Conservation (phyloP, 768 basidiomycete genomes). For the Leccinum disarticulatum region DNA sequence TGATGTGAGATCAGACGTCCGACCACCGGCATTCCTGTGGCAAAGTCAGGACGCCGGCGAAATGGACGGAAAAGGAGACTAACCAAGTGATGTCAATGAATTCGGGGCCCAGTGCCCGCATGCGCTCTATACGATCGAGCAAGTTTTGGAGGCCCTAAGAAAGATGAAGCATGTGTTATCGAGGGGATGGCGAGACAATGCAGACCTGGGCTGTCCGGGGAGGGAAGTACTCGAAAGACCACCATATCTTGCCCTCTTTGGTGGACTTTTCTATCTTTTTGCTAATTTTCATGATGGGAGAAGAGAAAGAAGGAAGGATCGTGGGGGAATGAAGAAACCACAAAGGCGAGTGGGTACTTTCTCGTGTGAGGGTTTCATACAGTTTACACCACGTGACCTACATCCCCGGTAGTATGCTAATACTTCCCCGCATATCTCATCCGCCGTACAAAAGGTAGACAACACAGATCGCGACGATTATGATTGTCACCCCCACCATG, state of each 20-base stretch:
- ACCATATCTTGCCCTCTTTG: constrained; percentile 88
- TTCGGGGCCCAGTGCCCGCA: constrained; percentile 92
- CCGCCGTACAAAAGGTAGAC: constrained; percentile 41
- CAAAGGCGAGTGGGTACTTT: constrained; percentile 26
- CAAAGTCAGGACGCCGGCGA: constrained; percentile 3
- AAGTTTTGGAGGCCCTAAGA: constrained; percentile 73
- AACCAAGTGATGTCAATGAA: constrained; percentile 98
- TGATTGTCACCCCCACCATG: constrained; percentile 47
- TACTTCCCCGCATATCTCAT: constrained; percentile 2
- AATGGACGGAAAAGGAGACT: constrained; percentile 16
- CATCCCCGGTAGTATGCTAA: neutral
- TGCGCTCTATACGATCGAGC: constrained; percentile 96
- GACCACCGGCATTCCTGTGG: constrained; percentile 91
- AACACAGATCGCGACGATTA: constrained; percentile 53
- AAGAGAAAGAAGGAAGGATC: constrained; percentile 23
- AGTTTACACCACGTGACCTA: constrained; percentile 22
- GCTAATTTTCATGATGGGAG: constrained; percentile 79
- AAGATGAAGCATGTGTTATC: constrained; percentile 1
- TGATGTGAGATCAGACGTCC: constrained; percentile 91
- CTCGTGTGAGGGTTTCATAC: constrained; percentile 10
- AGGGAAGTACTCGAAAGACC: constrained; percentile 99
- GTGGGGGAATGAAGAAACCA: constrained; percentile 15
- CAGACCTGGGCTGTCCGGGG: constrained; percentile 89
- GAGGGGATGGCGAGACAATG: constrained; percentile 4
- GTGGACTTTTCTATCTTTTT: constrained; percentile 87